Base-by-base conservation (phyloP, 495 filamentous ascomycete species). In the Viridothelium virens region DNA sequence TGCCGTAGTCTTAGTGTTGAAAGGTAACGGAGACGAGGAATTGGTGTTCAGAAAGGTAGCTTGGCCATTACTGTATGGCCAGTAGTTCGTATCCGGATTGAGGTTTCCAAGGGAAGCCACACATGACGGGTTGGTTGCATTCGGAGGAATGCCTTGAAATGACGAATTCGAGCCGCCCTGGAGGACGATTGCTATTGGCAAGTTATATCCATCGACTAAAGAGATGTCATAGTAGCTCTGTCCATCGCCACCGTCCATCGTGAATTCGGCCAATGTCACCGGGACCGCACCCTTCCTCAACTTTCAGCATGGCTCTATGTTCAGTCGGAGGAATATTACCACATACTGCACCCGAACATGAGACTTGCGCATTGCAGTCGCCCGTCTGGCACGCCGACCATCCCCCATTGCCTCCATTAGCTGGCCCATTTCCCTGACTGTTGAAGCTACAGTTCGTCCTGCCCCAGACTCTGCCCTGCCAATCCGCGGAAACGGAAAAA, bases 151-250 rank as follows among this genome's bases (percentile, higher is more conserved):
- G 67, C 82, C 81, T 50, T 76, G 70, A 18, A 84, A 72, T 12
- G 75, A 78, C 9, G 78, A 76, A 72, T 87, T 84, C 38, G 71
- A 76, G 78, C 79, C 38, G 79, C 86, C 59, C 83, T 78, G 72
- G 81, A 86, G 63, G 33, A 87, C 77, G 65, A 93, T 85, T 37
- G 79, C 87, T 63, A 93, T 69, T 6, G 88, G 88, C 9, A 92
- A 76, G 74, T 92, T 92, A 80, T 92, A 92, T 48, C 90, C 90
- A 73, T 93, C 90, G 37, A 93, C 90, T 41, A 92, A 82, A 41
- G 88, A 91, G 67, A 93, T 88, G 75, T 93, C 90, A 75, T 91
- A 92, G 74, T 88, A 92, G 3, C 85, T 87, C 71, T 90, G 84
- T 12, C 76, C 79, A 64, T 80, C 78, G 39, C 77, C 74, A n/a